Conservation (phyloP, 306 rosid species). For the Gastrolobium villosum region DNA sequence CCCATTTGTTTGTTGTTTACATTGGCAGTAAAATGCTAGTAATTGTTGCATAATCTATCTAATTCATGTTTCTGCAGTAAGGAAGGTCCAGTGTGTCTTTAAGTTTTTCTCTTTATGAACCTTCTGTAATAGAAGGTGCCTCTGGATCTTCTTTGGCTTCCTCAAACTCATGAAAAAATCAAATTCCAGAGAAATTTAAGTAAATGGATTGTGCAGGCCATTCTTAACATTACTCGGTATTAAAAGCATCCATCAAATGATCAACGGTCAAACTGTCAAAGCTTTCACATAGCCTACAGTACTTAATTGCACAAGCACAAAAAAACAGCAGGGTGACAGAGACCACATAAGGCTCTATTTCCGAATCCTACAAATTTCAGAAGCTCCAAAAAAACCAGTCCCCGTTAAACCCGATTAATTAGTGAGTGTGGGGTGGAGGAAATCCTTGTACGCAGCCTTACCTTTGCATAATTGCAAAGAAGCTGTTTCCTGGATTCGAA, state of each 20-base stretch:
- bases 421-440: too few species aligned
- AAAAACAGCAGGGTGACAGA: background rate
- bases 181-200: background rate
- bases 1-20: background rate
- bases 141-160: slow-evolving; percentile 26
- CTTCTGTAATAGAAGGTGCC: slow-evolving; percentile 16
- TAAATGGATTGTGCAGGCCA: background rate
- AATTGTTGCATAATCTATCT: background rate
- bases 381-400: too few species aligned
- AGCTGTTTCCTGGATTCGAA: too few species aligned
- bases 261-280: background rate
- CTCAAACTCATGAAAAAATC: slow-evolving; percentile 24
- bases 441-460: too few species aligned
- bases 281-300: background rate
- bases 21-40: slow-evolving; percentile 1
- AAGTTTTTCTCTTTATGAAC: slow-evolving; percentile 23
- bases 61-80: background rate
- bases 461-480: too few species aligned
- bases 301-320: slow-evolving; percentile 15
- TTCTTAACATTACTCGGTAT: background rate
- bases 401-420: too few species aligned
- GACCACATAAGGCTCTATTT: slow-evolving; percentile 6
- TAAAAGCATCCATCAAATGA: background rate
- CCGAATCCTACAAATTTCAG: background rate
- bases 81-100: background rate